These are phyloP conservation scores for Pulveroboletus sp. DNA, from an alignment of 1,284 basidiomycete species.

Conservation along the genomic window DNA sequence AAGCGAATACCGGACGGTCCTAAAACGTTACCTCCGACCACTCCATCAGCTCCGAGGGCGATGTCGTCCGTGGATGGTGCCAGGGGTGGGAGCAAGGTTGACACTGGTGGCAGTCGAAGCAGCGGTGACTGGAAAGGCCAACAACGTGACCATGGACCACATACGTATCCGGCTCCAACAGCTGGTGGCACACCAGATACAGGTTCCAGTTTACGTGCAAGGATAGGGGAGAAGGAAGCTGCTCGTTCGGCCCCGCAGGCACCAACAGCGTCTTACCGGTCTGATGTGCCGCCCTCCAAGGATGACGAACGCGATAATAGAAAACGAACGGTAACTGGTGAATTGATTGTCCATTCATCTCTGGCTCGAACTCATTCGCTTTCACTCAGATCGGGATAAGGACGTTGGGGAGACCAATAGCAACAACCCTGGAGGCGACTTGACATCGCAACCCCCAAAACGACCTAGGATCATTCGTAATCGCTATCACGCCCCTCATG, in stretches of 20 bases:
- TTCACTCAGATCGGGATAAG: slow-evolving; percentile 34
- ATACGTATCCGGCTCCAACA: slow-evolving; percentile 23
- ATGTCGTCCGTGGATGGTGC: slow-evolving; percentile 49
- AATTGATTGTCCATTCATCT: slow-evolving; percentile 19
- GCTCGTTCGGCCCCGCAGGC: slow-evolving; percentile 38
- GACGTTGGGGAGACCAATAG: slow-evolving; percentile 28
- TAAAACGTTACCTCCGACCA: slow-evolving; percentile 51
- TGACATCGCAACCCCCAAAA: slow-evolving; percentile 36
- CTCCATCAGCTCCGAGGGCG: slow-evolving; percentile 69
- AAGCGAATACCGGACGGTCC: slow-evolving; percentile 57
- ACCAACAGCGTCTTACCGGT: slow-evolving; percentile 39
- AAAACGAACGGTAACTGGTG: slow-evolving; percentile 68
- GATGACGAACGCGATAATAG: slow-evolving; percentile 66
- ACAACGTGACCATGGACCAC: slow-evolving; percentile 31
- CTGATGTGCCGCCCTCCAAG: slow-evolving; percentile 36
- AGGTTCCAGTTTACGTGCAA: slow-evolving; percentile 52
- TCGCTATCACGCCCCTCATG: slow-evolving; percentile 39
- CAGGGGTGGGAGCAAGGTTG: slow-evolving; percentile 36
- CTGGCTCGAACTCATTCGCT: neutral
- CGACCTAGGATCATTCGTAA: slow-evolving; percentile 46
- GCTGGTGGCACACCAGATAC: slow-evolving; percentile 20
- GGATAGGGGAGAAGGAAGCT: slow-evolving; percentile 59
- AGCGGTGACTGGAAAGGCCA: slow-evolving; percentile 31
- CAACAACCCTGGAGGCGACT: slow-evolving; percentile 17
- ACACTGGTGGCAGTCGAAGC: slow-evolving; percentile 35